phyloP scores from a whole-genome alignment of 371 early-diverging fungal species.

The Haplosporangium sp. region DNA sequence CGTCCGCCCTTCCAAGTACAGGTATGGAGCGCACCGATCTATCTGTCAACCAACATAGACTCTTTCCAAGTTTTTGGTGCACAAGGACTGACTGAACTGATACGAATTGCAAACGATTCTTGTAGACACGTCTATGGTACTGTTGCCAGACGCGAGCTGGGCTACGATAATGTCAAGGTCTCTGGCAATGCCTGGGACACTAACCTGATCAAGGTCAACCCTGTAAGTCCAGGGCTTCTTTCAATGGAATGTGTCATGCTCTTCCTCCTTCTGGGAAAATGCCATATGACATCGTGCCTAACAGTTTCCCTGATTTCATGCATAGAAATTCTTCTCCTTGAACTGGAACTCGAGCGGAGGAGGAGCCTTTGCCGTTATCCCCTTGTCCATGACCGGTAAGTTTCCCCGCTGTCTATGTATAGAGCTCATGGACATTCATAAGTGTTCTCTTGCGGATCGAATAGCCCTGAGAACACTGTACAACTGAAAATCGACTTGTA shows the following conservation, averaged over 20 bases:
- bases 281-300: too few relatives aligned
- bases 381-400: slow-evolving; percentile 82
- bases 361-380: slow-evolving; percentile 96
- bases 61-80: neutral
- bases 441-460: too few relatives aligned
- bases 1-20: slow-evolving; percentile 38
- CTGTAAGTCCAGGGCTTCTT: slow-evolving; percentile 65
- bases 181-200: slow-evolving; percentile 96
- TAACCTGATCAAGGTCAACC: slow-evolving; percentile 94
- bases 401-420: neutral
- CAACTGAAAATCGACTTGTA: too few relatives aligned
- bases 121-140: slow-evolving; percentile 95
- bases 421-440: too few relatives aligned
- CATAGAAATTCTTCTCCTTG: slow-evolving; percentile 85
- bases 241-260: neutral
- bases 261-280: neutral
- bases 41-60: neutral
- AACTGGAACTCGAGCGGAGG: slow-evolving; percentile 98
- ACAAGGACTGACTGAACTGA: neutral
- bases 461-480: too few relatives aligned
- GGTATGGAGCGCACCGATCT: slow-evolving; percentile 4
- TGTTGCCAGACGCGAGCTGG: slow-evolving; percentile 86
- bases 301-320: neutral
- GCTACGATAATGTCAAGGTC: slow-evolving; percentile 95
- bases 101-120: neutral